Conservation (phyloP, 208 protist species). For the Angomonas desouzai region DNA sequence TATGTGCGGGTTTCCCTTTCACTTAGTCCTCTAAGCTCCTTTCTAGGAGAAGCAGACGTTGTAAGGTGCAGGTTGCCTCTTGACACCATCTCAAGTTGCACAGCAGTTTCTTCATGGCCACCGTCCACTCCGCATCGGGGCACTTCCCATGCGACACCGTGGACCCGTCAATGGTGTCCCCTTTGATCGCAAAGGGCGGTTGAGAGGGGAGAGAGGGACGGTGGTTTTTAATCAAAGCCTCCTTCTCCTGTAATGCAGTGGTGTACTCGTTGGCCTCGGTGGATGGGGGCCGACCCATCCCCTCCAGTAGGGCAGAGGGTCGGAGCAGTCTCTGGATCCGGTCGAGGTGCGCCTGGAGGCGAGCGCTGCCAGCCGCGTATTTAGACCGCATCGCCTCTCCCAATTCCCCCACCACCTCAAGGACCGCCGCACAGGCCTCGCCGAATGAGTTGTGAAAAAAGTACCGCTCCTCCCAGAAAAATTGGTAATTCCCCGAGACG, state of each 20-base stretch:
- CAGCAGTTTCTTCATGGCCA: constrained; percentile 79
- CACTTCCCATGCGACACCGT: constrained; percentile 55
- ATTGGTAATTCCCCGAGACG: constrained; percentile 27
- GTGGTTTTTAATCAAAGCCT: background rate
- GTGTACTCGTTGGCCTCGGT: background rate
- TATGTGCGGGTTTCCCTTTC: too few relatives aligned
- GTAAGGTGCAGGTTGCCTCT: constrained; percentile 45
- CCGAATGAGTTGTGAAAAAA: constrained; percentile 70
- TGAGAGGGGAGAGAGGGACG: background rate
- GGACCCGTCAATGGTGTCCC: constrained; percentile 34
- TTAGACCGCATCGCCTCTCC: constrained; percentile 30
- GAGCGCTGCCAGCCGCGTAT: background rate
- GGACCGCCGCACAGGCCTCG: constrained; percentile 52
- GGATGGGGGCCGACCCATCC: background rate
- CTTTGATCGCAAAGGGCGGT: background rate
- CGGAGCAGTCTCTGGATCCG: background rate
- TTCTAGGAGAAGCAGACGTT: constrained; percentile 25
- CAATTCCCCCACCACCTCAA: constrained; percentile 62
- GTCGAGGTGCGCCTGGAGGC: background rate
- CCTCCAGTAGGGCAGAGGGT: background rate
- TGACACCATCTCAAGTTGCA: constrained; percentile 76
- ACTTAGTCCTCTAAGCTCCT: background rate
- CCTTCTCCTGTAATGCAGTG: background rate
- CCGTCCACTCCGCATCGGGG: constrained; percentile 61
- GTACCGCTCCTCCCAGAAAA: constrained; percentile 62